Evolutionary conservation across 2,329 filamentous ascomycete species (phyloP), one percentile per base, ranked within the genome.

Genomic region (Fusarium sp.): DNA sequence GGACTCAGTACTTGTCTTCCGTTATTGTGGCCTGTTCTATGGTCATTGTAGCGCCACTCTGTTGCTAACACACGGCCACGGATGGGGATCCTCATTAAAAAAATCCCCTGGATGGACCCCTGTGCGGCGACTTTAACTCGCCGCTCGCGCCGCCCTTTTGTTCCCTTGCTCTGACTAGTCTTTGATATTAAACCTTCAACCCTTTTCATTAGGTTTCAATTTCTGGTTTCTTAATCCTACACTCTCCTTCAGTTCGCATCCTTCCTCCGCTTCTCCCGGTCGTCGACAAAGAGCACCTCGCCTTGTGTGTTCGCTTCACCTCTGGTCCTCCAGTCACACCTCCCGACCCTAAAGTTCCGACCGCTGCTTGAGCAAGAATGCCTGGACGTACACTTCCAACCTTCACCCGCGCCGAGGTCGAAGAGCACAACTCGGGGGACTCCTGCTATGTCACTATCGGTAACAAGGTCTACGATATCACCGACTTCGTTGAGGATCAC

Each of bases 401-500:
- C 29, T 91, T 98, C 77, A 91, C 93, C 52, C 87, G 87, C 74
- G 88, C 91, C 73, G 93, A 99, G 79, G 90, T 99, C 77, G 89
- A 91, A 80, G 85, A 90, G 74, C 94, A 97, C 81, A 95, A 92
- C 80, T 91, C 89, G 49, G 83, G 84, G 52, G 89, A 94, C 78
- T 97, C 94, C 51, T 98, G 95, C 85, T 99, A 95, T 85, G 95
- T 99, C 74, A 96, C 93, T 5, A 86, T 98, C 58, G 95, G 94
- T 68, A 87, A 88, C 63, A 97, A 95, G 75, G 95, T 99, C 74
- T 99, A 94, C 86, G 95, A 99, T 84, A 88, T 99, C 70, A 98
- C 96, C 63, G 89, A 93, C 59, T 99, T 99, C 77, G 81, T 98
- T 66, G 89, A 94, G 55, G 91, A 94, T 73, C 96, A 99, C 79